Percentiles rank a stretch among this genome's conserved stretches.
These are phyloP conservation scores for Apium graveolens DNA, from an alignment of 129 eudicot genomes.

Conservation along the genomic window DNA sequence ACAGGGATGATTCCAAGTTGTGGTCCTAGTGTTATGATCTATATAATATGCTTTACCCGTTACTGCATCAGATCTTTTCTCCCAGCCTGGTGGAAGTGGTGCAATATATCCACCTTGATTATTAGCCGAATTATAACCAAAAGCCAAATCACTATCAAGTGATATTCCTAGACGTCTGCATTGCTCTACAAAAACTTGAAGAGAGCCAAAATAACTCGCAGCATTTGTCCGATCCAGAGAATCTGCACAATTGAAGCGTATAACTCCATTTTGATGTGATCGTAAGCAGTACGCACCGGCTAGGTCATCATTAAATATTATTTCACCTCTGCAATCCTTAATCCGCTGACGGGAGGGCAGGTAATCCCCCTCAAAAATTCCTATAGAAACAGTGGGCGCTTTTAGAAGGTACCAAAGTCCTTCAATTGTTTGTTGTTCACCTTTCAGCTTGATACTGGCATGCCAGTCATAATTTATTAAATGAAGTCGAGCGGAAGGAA, in stretches of 20 bases:
- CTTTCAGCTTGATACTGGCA: conserved; percentile 73
- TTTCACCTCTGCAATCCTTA: conserved; percentile 78
- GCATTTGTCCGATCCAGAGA: conserved; percentile 97
- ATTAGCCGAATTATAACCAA: conserved; percentile 56
- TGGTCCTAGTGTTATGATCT: conserved; percentile 95
- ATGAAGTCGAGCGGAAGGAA: conserved; percentile 65
- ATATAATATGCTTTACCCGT: conserved; percentile 87
- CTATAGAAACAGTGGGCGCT: conserved; percentile 82
- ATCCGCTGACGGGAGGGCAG: conserved; percentile 79
- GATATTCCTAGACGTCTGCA: conserved; percentile 92
- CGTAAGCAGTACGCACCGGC: conserved; percentile 86
- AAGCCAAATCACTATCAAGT: conserved; percentile 81
- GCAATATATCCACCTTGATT: conserved; percentile 71
- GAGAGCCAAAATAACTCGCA: conserved; percentile 94
- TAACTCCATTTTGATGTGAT: conserved; percentile 84
- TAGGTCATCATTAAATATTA: conserved; percentile 56
- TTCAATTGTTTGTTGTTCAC: conserved; percentile 90
- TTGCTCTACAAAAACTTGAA: conserved; percentile 94
- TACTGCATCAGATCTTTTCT: conserved; percentile 86
- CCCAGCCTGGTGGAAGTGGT: conserved; percentile 98
- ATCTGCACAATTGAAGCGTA: conserved; percentile 97
- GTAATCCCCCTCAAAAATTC: conserved; percentile 90
- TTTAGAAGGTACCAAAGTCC: conserved; percentile 81
- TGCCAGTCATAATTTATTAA: conserved; percentile 95
- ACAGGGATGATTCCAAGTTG: conserved; percentile 99